phyloP scores from a whole-genome alignment of 106 monocot species.

The Agapanthus africanus region DNA sequence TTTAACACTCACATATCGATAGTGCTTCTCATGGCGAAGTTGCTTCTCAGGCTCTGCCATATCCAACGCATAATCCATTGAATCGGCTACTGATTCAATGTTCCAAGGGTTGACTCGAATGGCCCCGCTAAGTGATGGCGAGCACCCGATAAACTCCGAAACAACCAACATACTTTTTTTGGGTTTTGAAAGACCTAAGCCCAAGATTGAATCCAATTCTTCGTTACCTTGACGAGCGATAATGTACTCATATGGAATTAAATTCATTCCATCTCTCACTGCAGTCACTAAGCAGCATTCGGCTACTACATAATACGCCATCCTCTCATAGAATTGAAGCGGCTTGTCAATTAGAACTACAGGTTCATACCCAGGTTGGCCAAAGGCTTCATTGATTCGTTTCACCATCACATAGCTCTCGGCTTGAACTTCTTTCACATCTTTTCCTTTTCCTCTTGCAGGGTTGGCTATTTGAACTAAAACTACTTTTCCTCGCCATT shows the following conservation, averaged over 20 bases:
- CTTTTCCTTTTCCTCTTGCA: constrained; percentile 31
- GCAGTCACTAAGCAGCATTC: too few relatives aligned
- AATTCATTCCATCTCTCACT: too few relatives aligned
- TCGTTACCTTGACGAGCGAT: constrained; percentile 42
- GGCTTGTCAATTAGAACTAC: constrained; percentile 41
- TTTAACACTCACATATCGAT: constrained; percentile 35
- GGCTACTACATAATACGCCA: constrained; percentile 56
- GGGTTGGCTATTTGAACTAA: too few relatives aligned
- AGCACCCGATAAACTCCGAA: too few relatives aligned
- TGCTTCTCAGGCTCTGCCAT: constrained; percentile 39
- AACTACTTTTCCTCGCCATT: constrained; percentile 57
- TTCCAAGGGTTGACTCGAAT: constrained; percentile 49
- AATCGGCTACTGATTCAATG: constrained; percentile 42
- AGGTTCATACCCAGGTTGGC: constrained; percentile 29
- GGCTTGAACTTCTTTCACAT: constrained; percentile 38
- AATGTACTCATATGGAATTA: constrained; percentile 52
- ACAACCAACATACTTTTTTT: constrained; percentile 53
- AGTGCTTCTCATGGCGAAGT: too few relatives aligned
- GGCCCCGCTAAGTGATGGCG: too few relatives aligned
- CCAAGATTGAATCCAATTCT: constrained; percentile 23
- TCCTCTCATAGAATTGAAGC: constrained; percentile 37
- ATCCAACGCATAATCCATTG: constrained; percentile 33
- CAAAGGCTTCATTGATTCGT: constrained; percentile 36
- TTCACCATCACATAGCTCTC: constrained; percentile 26
- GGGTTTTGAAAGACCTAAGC: background rate